Percentiles rank a stretch among this genome's conserved stretches.
phyloP scores from a whole-genome alignment of 225 moss, liverwort and hornwort species.

The Ulota crispa region DNA sequence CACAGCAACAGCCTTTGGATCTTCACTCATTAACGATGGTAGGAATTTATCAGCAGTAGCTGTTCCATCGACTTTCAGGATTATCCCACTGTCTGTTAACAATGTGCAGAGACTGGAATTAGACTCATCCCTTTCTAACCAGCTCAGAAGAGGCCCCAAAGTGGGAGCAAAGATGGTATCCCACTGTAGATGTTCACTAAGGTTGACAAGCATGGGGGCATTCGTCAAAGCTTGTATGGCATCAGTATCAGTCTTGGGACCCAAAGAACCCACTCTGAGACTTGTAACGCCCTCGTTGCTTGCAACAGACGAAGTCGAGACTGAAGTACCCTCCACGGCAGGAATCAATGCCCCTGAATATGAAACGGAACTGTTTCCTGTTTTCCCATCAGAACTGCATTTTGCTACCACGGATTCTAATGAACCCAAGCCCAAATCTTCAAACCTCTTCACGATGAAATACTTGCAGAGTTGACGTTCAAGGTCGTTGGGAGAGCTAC shows the following conservation, averaged over 20 bases:
- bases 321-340: constrained; percentile 8
- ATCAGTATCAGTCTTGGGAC: constrained; percentile 63
- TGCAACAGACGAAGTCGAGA: background rate
- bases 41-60: constrained; percentile 65
- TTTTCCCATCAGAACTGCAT: constrained; percentile 9
- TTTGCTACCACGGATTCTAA: constrained; percentile 49
- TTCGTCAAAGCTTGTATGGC: constrained; percentile 60
- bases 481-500: constrained; percentile 38
- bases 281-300: constrained; percentile 14
- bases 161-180: constrained; percentile 74
- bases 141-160: constrained; percentile 75
- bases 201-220: constrained; percentile 74
- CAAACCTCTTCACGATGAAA: constrained; percentile 58
- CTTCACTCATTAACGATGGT: constrained; percentile 58
- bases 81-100: constrained; percentile 54
- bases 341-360: constrained; percentile 49
- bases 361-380: constrained; percentile 29
- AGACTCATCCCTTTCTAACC: constrained; percentile 66
- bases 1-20: constrained; percentile 53
- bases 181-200: constrained; percentile 83
- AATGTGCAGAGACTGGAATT: constrained; percentile 53
- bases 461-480: constrained; percentile 55
- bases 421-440: constrained; percentile 60
- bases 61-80: constrained; percentile 67
- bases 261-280: constrained; percentile 66